Evolutionary conservation across 352 stramenopile genomes (phyloP), one percentile per base, ranked within the genome.

Genomic region (Phytophthora cryptogea): DNA sequence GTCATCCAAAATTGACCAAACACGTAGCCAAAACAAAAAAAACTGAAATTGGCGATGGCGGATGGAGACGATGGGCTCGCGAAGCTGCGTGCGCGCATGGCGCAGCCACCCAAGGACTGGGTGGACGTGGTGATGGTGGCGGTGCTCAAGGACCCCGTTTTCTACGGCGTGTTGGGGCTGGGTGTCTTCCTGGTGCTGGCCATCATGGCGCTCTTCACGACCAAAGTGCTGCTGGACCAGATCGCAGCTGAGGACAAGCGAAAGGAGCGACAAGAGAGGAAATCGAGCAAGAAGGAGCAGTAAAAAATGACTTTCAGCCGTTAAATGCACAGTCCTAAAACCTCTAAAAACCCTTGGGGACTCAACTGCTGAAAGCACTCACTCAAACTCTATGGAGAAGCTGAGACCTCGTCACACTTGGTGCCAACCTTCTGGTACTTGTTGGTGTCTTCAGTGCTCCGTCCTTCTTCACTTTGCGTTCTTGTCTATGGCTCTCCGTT

Each of bases 81-180:
- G 26, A 79, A 74, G 45, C 63, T 86, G 49, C 62, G 75, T 37
- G 65, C 59, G 53, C 73, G 76, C 43, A 71, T 92, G 57, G 65
- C 74, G 63, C 70, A 76, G 39, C 74, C 72, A 30, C 72, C 80
- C 14, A 72, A 85, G 65, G 76, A 73, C 57, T 93, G 81, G 81
- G 75, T 77, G 33, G 84, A 90, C 56, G 63, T 72, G 26, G 57
- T 90, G 27, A 72, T 90, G 61, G 63, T 88, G 23, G 70, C 72
- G 11, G 55, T 93, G 43, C 46, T 88, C 28, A 76, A 73, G 41
- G 80, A 93, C 23, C 84, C 84, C 14, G 41, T 70, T n/a, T 89
- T 88, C 59, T 91, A 89, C 62, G 74, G 63, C 20, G 51, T 59
- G 14, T 16, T 85, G 30, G 66, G 52, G 23, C 43, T 80, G 16